Evolutionary conservation across 116 monocot genomes (phyloP), one percentile per base, ranked within the genome.

Genomic region (Trichopus zeylanicus): DNA sequence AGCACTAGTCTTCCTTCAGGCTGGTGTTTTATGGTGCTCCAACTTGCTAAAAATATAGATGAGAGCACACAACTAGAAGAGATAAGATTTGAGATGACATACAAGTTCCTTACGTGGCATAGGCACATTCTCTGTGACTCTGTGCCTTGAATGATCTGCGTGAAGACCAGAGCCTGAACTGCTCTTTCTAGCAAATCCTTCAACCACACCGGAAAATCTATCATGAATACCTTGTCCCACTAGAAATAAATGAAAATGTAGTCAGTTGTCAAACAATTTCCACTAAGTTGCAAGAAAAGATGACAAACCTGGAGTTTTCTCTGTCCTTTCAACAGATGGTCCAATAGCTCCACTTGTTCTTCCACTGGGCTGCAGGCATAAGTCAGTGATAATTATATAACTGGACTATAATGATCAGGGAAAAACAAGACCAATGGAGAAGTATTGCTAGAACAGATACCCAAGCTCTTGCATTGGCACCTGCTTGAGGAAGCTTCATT

Each of bases 121-220:
- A 52, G 72, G 57, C 19, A 9, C 24, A 54, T 76, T 76, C 37
- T 74, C 71, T 8, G 69, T 57, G 55, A 37, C 48, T 66, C 70
- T 82, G 32, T 80, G 72, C 72, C 55, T 83, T 0, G 69, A 65
- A 37, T 64, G 63, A 28, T 84, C 84, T 30, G 70, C 73, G 59
- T 69, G 69, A 32, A 61, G 71, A 53, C 70, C 76, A 52, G 78
- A 65, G 52, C 70, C 66, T 11, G 80, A 68, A 32, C 30, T 59
- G 59, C 74, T 77, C 62, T 82, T 93, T 74, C 82, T 81, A 37
- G 88, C 70, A 77, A 93, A 93, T 46, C 83, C 81, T 67, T 92
- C 91, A 30, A 92, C 87, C 4, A 82, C 85, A 71, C 81, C 88
- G n/a, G 88, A 77, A 55, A 85, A 88, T 59, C 68, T 73, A 61